Conservation (phyloP, 768 basidiomycete genomes). For the Tubosaeta sp. region DNA sequence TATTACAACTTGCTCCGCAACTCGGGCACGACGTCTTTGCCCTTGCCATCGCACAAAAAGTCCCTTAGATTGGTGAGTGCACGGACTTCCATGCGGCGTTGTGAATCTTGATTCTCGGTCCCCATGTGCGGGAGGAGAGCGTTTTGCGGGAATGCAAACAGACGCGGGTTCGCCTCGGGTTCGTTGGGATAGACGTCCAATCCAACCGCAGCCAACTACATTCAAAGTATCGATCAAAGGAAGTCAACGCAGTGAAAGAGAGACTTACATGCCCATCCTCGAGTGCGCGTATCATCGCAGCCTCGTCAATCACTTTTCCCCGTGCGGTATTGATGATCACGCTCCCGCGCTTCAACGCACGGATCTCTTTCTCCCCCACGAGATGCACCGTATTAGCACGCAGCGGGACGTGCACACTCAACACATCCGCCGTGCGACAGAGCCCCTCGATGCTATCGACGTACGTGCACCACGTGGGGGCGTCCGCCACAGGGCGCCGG, state of each 20-base stretch:
- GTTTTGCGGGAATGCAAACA: slow-evolving; percentile 79
- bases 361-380: slow-evolving; percentile 72
- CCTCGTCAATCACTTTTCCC: slow-evolving; percentile 89
- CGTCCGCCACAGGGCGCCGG: slow-evolving; percentile 50
- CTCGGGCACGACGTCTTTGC: slow-evolving; percentile 68
- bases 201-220: slow-evolving; percentile 71
- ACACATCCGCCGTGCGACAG: slow-evolving; percentile 68
- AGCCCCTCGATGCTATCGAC: slow-evolving; percentile 61
- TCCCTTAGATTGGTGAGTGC: slow-evolving; percentile 74
- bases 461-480: slow-evolving; percentile 76
- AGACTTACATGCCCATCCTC: slow-evolving; percentile 80
- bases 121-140: slow-evolving; percentile 92
- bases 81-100: slow-evolving; percentile 80
- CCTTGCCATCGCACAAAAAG: slow-evolving; percentile 59
- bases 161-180: slow-evolving; percentile 71
- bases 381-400: slow-evolving; percentile 67
- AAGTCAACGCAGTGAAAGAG: neutral
- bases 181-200: slow-evolving; percentile 87
- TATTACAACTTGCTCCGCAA: slow-evolving; percentile 20
- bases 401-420: slow-evolving; percentile 84
- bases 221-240: neutral
- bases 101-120: slow-evolving; percentile 78
- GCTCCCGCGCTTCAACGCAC: slow-evolving; percentile 70
- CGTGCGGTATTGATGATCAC: slow-evolving; percentile 85
- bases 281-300: slow-evolving; percentile 78